A percentile compares a stretch with the other conserved stretches of the same genome.
These are phyloP conservation scores for Boletus rubropictus DNA, from an alignment of 768 basidiomycete genomes.

Conservation along the genomic window DNA sequence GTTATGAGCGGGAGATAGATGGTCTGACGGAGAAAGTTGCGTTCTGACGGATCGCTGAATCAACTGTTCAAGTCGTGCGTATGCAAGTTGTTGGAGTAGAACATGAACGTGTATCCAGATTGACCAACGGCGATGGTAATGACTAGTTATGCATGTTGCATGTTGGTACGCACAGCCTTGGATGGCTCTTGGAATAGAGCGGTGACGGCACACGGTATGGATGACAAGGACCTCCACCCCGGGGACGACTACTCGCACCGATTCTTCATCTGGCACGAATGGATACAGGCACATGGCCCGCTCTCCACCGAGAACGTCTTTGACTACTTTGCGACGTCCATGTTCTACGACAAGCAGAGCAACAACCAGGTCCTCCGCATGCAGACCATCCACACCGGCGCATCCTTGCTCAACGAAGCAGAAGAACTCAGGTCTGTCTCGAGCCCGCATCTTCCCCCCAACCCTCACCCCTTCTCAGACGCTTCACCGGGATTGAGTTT, in stretches of 20 bases:
- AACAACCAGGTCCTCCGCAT: conserved; percentile 89
- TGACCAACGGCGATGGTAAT: conserved; percentile 35
- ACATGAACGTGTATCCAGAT: neutral
- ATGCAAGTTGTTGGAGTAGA: neutral
- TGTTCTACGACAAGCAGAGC: conserved; percentile 93
- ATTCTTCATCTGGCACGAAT: conserved; percentile 90
- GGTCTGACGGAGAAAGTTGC: conserved; percentile 51
- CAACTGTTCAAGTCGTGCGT: neutral
- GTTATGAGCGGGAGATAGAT: conserved; percentile 56
- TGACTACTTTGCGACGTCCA: conserved; percentile 85
- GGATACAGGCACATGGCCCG: conserved; percentile 81
- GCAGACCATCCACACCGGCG: conserved; percentile 87
- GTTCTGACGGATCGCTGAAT: conserved; percentile 24
- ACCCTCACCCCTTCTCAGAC: conserved; percentile 38
- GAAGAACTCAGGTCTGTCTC: conserved; percentile 67
- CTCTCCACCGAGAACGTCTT: conserved; percentile 75
- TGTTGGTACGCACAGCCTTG: no score
- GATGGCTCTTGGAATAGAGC: no score
- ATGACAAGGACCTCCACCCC: conserved; percentile 63
- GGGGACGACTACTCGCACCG: conserved; percentile 75
- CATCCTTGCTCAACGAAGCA: conserved; percentile 69
- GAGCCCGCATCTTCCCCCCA: neutral
- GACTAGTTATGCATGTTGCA: no score
- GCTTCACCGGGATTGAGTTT: conserved; percentile 85
- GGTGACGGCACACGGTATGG: conserved; percentile 31